phyloP scores from a whole-genome alignment of 345 rosid species.

The Ceriops zippeliana region DNA sequence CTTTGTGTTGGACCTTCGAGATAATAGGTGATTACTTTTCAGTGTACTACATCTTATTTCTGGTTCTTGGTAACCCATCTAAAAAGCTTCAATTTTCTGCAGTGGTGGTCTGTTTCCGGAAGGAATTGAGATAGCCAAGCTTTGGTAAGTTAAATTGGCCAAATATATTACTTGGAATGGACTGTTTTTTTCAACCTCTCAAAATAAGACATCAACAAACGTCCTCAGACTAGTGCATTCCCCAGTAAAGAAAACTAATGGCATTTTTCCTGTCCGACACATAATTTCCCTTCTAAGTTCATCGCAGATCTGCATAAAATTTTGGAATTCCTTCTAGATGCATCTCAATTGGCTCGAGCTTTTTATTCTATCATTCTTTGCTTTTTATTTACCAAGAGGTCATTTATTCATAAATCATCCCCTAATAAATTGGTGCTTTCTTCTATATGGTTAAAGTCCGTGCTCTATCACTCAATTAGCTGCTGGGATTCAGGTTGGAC shows the following conservation, averaged over 20 bases:
- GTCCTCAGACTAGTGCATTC: too few relatives aligned
- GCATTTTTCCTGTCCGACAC: too few relatives aligned
- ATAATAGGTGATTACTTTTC: slow-evolving; percentile 71
- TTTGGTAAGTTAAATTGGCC: slow-evolving; percentile 55
- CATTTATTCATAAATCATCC: too few relatives aligned
- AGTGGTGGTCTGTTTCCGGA: slow-evolving; percentile 97
- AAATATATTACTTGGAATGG: not conserved
- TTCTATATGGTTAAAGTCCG: not conserved
- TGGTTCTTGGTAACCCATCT: slow-evolving; percentile 27
- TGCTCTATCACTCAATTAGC: not conserved
- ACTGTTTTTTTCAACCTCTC: not conserved
- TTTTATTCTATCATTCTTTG: too few relatives aligned
- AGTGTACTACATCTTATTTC: slow-evolving; percentile 18
- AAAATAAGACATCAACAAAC: too few relatives aligned
- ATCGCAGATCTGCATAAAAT: too few relatives aligned
- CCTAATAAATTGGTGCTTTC: not conserved
- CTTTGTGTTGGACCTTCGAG: slow-evolving; percentile 91
- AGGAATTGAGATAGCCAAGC: slow-evolving; percentile 91
- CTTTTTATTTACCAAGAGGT: too few relatives aligned
- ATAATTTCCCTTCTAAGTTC: too few relatives aligned
- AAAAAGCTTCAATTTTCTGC: slow-evolving; percentile 46
- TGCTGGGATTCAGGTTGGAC: slow-evolving; percentile 64
- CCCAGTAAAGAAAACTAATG: too few relatives aligned
- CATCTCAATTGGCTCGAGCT: too few relatives aligned
- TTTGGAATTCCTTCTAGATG: too few relatives aligned